Conservation (phyloP, 495 filamentous ascomycete species). For the Cercophora scortea region DNA sequence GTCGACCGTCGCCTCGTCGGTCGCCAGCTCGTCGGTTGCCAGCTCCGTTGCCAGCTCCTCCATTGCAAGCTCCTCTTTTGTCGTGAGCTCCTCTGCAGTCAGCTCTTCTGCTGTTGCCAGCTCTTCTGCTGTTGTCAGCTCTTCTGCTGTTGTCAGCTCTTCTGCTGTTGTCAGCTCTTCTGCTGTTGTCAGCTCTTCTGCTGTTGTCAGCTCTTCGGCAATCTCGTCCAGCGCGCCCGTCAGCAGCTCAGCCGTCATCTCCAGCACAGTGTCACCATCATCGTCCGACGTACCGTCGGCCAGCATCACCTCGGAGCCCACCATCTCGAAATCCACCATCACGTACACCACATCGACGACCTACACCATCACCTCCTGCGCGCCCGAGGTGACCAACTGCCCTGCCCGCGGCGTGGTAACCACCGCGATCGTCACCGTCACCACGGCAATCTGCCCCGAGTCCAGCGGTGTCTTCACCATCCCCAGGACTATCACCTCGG, state of each 20-base stretch:
- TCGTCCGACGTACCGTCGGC: conserved; percentile 12
- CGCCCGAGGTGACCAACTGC: conserved; percentile 49
- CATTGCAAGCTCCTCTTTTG: background rate
- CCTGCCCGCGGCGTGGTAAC: conserved; percentile 25
- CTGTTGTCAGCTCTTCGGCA: background rate
- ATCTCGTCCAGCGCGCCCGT: background rate
- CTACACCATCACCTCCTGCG: conserved; percentile 54
- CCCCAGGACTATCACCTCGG: background rate
- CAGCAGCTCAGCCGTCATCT: background rate
- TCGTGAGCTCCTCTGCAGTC: background rate
- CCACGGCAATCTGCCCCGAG: conserved; percentile 15
- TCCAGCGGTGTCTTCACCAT: conserved; percentile 13
- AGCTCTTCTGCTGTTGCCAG: background rate
- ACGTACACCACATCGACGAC: conserved; percentile 41
- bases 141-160: no score
- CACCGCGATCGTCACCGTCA: conserved; percentile 18
- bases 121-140: no score
- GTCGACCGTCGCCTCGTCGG: background rate
- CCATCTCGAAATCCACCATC: conserved; percentile 28
- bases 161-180: no score
- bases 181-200: background rate
- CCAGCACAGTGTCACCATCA: background rate
- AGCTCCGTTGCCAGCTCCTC: background rate
- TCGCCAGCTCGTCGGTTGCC: background rate
- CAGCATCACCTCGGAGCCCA: conserved; percentile 25